Conservation (phyloP, 768 basidiomycete species). For the Calocybe indica region DNA sequence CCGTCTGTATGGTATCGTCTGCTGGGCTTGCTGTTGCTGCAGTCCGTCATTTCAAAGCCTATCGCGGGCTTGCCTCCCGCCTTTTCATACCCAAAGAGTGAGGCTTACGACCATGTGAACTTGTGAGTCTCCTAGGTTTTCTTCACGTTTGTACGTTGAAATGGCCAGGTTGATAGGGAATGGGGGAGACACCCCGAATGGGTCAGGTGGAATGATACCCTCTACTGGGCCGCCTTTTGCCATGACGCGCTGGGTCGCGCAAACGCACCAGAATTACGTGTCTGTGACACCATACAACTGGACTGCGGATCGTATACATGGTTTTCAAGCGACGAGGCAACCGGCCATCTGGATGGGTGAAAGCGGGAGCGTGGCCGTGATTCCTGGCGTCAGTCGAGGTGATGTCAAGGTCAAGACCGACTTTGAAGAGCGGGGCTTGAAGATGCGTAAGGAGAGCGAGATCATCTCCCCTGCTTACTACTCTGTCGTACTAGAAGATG, state of each 20-base stretch:
- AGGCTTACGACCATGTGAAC: conserved; percentile 24
- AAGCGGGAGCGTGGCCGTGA: conserved; percentile 55
- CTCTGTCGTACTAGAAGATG: conserved; percentile 38
- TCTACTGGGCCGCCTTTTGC: conserved; percentile 74
- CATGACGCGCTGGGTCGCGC: conserved; percentile 84
- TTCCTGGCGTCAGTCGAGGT: conserved; percentile 40
- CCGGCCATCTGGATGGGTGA: conserved; percentile 92
- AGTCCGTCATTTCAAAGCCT: too few species aligned
- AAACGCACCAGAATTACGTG: conserved; percentile 72
- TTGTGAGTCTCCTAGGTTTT: conserved; percentile 13
- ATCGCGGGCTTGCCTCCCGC: not conserved
- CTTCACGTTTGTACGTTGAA: not conserved
- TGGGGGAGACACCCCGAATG: conserved; percentile 64
- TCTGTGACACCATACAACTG: conserved; percentile 69
- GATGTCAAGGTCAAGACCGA: conserved; percentile 24
- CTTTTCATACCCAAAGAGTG: conserved; percentile 13
- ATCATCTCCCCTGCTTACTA: conserved; percentile 40
- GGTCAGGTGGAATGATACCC: conserved; percentile 75
- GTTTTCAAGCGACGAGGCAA: conserved; percentile 77
- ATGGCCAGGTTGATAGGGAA: conserved; percentile 57
- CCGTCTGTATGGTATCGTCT: too few species aligned
- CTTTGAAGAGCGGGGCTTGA: conserved; percentile 46
- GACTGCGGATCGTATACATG: conserved; percentile 50
- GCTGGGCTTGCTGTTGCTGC: too few species aligned
- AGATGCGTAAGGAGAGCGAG: conserved; percentile 37